A percentile compares a stretch with the other conserved stretches of the same genome.
Conservation (phyloP, 2,329 filamentous ascomycete species). For the Sporothrix variecibatus region DNA sequence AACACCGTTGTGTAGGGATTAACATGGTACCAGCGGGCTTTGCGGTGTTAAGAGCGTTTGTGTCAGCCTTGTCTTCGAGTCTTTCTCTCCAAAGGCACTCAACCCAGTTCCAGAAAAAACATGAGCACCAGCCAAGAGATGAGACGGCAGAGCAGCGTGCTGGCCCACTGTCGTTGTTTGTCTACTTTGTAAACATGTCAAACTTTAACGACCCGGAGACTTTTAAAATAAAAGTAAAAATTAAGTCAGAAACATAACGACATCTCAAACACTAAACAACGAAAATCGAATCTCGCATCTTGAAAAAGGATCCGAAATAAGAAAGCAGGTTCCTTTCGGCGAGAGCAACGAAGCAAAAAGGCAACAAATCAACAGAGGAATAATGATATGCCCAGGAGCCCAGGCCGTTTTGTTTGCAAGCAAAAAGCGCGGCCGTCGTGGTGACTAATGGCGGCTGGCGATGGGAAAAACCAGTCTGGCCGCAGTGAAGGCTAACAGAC, state of each 20-base stretch:
- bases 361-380: background rate
- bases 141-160: background rate
- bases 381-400: background rate
- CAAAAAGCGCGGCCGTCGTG: background rate
- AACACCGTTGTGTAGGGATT: background rate
- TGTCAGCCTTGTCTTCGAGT: background rate
- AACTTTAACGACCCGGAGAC: background rate
- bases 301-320: background rate
- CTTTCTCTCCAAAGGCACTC: background rate
- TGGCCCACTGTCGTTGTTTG: background rate
- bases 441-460: background rate
- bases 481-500: background rate
- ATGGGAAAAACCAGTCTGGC: slow-evolving; percentile 10
- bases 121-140: background rate
- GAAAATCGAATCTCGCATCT: background rate
- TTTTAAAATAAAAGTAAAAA: background rate
- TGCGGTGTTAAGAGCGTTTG: background rate
- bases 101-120: background rate
- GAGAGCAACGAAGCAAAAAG: background rate
- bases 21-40: background rate
- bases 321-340: background rate
- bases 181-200: background rate
- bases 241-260: background rate
- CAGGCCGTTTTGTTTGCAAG: background rate
- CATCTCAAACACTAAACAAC: background rate